These are phyloP conservation scores for Vinca minor DNA, from an alignment of 257 asterid genomes.

Conservation along the genomic window DNA sequence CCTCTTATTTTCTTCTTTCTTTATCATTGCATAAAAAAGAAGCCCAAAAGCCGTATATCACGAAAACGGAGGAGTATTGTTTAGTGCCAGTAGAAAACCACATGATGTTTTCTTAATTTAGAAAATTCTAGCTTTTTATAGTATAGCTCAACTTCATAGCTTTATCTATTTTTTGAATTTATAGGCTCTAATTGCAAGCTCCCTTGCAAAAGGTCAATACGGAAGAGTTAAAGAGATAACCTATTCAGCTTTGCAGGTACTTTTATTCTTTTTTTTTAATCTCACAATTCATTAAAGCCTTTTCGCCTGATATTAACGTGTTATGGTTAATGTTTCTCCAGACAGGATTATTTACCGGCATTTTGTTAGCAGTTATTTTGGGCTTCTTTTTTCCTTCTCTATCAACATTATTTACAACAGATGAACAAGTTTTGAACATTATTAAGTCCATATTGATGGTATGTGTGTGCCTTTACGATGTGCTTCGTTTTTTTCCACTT, in stretches of 20 bases:
- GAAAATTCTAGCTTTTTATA: neutral
- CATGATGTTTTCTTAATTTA: neutral
- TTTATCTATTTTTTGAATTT: conserved; percentile 1
- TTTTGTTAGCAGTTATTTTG: conserved; percentile 23
- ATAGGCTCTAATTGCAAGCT: conserved; percentile 42
- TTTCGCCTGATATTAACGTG: neutral
- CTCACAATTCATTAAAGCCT: neutral
- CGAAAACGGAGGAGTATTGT: no score
- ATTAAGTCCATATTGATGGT: conserved; percentile 33
- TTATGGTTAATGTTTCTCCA: conserved; percentile 7
- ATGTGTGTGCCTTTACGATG: neutral
- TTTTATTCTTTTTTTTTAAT: neutral
- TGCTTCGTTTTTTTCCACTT: neutral
- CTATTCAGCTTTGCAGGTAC: conserved; percentile 27
- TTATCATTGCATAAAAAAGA: no score
- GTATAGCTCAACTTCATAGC: no score
- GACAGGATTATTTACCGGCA: conserved; percentile 28
- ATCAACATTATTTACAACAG: conserved; percentile 29
- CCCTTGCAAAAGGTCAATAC: conserved; percentile 32
- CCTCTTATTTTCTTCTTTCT: no score
- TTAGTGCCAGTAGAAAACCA: neutral
- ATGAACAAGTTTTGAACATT: conserved; percentile 32
- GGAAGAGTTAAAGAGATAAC: conserved; percentile 30
- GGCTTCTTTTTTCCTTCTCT: conserved; percentile 26
- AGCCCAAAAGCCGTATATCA: no score